Conservation (phyloP, 805 yeast genomes). For the Cyberlindnera mycetangii region DNA sequence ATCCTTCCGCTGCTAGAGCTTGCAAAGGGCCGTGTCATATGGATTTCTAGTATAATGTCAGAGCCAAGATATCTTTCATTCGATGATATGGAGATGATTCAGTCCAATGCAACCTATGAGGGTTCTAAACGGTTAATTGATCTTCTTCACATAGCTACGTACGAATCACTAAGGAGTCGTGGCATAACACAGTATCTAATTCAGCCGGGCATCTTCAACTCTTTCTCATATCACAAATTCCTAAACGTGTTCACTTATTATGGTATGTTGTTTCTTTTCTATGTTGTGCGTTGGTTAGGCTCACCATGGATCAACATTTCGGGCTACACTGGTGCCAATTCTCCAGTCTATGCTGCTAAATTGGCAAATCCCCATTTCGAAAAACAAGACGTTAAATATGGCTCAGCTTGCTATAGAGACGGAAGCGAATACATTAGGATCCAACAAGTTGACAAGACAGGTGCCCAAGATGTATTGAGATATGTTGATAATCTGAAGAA, state of each 20-base stretch:
- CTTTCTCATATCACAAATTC: conserved; percentile 73
- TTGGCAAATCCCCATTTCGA: conserved; percentile 46
- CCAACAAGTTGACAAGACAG: conserved; percentile 57
- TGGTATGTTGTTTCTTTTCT: conserved; percentile 84
- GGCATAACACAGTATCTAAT: conserved; percentile 73
- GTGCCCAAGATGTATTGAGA: conserved; percentile 61
- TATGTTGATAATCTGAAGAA: conserved; percentile 54
- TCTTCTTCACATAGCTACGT: conserved; percentile 73
- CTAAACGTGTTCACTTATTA: conserved; percentile 76
- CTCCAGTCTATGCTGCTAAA: conserved; percentile 68
- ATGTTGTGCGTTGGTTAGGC: conserved; percentile 77
- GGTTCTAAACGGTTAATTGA: conserved; percentile 90
- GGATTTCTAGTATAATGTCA: conserved; percentile 87
- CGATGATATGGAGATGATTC: conserved; percentile 69
- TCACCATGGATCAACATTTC: conserved; percentile 86
- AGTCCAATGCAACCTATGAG: conserved; percentile 72
- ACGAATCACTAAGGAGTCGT: conserved; percentile 43
- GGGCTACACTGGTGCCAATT: conserved; percentile 88
- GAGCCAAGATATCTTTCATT: conserved; percentile 69
- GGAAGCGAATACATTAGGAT: conserved; percentile 65
- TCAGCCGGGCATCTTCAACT: conserved; percentile 93
- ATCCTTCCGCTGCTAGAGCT: conserved; percentile 50
- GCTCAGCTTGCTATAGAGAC: conserved; percentile 63
- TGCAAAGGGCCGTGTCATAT: conserved; percentile 64
- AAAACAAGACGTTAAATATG: conserved; percentile 55